Conservation (phyloP, 1,284 basidiomycete genomes). For the Tausonia pullulans region DNA sequence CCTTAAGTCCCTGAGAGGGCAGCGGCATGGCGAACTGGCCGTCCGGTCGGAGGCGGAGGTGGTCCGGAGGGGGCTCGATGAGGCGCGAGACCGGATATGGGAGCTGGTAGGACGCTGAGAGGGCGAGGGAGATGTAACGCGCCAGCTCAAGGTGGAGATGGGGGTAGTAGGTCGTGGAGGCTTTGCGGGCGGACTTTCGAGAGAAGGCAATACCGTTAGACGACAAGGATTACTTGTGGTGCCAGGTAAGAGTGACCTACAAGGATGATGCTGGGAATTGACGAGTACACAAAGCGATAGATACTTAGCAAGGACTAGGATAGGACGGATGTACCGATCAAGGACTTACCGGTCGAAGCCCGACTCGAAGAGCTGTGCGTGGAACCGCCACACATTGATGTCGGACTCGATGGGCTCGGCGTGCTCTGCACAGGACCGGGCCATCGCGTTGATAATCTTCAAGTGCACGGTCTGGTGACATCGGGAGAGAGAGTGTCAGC, state of each 20-base stretch:
- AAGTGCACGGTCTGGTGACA: slow-evolving; percentile 70
- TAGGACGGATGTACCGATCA: background rate
- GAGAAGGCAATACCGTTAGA: background rate
- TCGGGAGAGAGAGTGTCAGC: background rate
- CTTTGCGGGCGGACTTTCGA: slow-evolving; percentile 73
- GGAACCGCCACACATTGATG: slow-evolving; percentile 54
- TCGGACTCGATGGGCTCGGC: slow-evolving; percentile 42
- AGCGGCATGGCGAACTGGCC: background rate
- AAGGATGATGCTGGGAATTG: slow-evolving; percentile 23
- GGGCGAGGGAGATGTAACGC: slow-evolving; percentile 60
- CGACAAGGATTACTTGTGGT: too few species aligned
- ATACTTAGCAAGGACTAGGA: background rate
- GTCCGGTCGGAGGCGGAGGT: slow-evolving; percentile 4
- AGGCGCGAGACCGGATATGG: slow-evolving; percentile 33
- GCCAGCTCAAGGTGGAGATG: slow-evolving; percentile 82
- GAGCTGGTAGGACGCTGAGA: slow-evolving; percentile 53
- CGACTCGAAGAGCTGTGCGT: slow-evolving; percentile 70
- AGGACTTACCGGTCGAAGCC: slow-evolving; percentile 62
- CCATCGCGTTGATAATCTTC: slow-evolving; percentile 66
- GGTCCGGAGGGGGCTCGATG: slow-evolving; percentile 8
- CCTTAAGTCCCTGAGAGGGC: slow-evolving; percentile 6
- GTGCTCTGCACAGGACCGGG: slow-evolving; percentile 50
- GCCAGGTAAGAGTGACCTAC: slow-evolving; percentile 22
- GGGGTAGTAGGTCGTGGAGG: slow-evolving; percentile 83
- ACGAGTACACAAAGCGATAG: background rate